Evolutionary conservation across 768 basidiomycete genomes (phyloP).

Genomic region (Amanita pallidorosea): DNA sequence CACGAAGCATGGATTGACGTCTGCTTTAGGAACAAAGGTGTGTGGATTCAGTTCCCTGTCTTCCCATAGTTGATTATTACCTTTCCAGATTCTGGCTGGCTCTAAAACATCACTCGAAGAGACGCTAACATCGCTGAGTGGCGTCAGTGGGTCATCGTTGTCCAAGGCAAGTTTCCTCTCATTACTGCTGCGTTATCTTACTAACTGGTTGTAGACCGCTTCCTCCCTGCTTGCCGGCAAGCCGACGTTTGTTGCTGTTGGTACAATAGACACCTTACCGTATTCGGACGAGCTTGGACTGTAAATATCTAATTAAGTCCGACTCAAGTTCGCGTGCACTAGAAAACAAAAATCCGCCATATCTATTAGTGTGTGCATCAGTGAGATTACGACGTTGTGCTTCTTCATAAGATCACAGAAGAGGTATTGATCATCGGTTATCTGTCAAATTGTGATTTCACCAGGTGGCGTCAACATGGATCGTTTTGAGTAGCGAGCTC

Average conservation of each 20-base stretch:
- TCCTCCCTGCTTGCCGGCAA: conserved; percentile 59
- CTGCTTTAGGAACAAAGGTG: conserved; percentile 57
- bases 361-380: not conserved
- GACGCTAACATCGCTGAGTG: conserved; percentile 60
- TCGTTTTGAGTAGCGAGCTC: too few relatives aligned
- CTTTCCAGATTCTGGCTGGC: conserved; percentile 46
- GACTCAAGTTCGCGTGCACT: not conserved
- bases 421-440: too few relatives aligned
- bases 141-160: conserved; percentile 53
- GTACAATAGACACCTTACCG: conserved; percentile 67
- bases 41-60: conserved; percentile 11
- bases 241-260: conserved; percentile 83
- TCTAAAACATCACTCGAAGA: conserved; percentile 43
- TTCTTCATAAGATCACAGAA: too few relatives aligned
- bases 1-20: conserved; percentile 53
- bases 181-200: not conserved
- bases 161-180: conserved; percentile 42
- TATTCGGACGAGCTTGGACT: conserved; percentile 79
- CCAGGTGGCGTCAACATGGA: too few relatives aligned
- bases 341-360: not conserved
- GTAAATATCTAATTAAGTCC: conserved; percentile 21
- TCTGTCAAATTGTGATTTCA: too few relatives aligned
- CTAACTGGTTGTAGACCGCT: conserved; percentile 35
- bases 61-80: not conserved
- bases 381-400: not conserved